Evolutionary conservation across 2,329 filamentous ascomycete species (phyloP).

Genomic region (Celoporthe dispersa): DNA sequence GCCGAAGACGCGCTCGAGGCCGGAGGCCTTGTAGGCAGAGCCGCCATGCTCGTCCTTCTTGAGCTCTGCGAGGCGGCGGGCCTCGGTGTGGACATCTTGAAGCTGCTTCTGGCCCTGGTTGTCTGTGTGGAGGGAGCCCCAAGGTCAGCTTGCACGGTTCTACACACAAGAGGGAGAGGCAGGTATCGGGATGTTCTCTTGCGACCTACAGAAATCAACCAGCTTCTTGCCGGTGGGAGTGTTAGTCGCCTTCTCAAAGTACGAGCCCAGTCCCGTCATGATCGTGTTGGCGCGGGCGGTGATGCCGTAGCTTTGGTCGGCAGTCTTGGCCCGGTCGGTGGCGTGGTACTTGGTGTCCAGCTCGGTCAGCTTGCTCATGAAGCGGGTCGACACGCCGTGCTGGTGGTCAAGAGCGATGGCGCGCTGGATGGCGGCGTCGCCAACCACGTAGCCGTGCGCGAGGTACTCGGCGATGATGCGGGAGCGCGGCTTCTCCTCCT

Average conservation of each 20-base stretch:
- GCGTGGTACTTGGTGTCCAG: slow-evolving; percentile 89
- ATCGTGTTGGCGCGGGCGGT: slow-evolving; percentile 70
- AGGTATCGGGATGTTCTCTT: background rate
- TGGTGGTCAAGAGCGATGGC: slow-evolving; percentile 88
- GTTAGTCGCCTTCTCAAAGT: slow-evolving; percentile 91
- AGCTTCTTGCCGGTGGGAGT: slow-evolving; percentile 89
- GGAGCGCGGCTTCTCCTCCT: slow-evolving; percentile 95
- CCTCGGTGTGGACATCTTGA: slow-evolving; percentile 91
- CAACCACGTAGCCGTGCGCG: slow-evolving; percentile 89
- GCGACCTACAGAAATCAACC: slow-evolving; percentile 70
- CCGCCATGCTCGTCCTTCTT: slow-evolving; percentile 72
- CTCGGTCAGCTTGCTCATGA: slow-evolving; percentile 74
- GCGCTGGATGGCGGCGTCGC: slow-evolving; percentile 72
- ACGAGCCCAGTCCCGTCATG: slow-evolving; percentile 72
- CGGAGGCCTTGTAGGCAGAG: slow-evolving; percentile 62
- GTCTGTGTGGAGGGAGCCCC: slow-evolving; percentile 46
- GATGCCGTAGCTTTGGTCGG: slow-evolving; percentile 86
- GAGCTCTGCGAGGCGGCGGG: slow-evolving; percentile 82
- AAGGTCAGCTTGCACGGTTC: slow-evolving; percentile 5
- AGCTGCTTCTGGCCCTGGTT: slow-evolving; percentile 84
- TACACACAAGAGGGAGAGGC: background rate
- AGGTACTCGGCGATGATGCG: slow-evolving; percentile 97
- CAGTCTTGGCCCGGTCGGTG: slow-evolving; percentile 79
- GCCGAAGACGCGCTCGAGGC: slow-evolving; percentile 61
- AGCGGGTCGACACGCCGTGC: slow-evolving; percentile 82